Evolutionary conservation across 2,329 filamentous ascomycete genomes (phyloP).

Genomic region (Sporothrix brunneoviolacea): DNA sequence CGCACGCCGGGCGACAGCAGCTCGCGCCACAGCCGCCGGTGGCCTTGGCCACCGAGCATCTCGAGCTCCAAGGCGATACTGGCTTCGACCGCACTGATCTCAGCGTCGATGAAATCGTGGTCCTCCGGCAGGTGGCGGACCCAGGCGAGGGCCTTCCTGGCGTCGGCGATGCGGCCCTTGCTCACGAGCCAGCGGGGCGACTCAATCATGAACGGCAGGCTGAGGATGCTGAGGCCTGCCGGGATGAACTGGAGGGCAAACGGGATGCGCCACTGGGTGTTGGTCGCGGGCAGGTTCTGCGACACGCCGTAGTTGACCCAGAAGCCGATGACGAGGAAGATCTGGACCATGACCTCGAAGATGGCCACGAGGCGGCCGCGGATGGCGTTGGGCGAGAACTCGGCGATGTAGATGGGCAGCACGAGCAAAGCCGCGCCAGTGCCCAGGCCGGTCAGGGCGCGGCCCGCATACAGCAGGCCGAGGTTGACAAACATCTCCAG

Average conservation of each 20-base stretch:
- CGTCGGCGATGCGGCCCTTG: constrained; percentile 33
- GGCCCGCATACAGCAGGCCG: constrained; percentile 43
- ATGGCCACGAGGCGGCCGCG: constrained; percentile 52
- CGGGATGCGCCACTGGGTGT: constrained; percentile 39
- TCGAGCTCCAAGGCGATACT: constrained; percentile 9
- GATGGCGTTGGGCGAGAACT: constrained; percentile 52
- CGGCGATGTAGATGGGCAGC: constrained; percentile 58
- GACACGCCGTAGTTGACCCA: constrained; percentile 40
- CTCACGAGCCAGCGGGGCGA: constrained; percentile 38
- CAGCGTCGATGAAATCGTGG: constrained; percentile 32
- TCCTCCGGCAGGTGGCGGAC: constrained; percentile 28
- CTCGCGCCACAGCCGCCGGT: constrained; percentile 23
- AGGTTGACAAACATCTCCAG: constrained; percentile 37
- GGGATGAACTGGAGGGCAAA: constrained; percentile 42
- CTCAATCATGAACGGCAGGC: constrained; percentile 38
- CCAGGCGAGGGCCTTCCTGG: constrained; percentile 32
- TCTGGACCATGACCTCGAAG: constrained; percentile 47
- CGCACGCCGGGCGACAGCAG: constrained; percentile 1
- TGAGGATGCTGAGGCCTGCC: constrained; percentile 34
- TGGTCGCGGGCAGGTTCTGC: constrained; percentile 29
- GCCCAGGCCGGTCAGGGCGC: constrained; percentile 51
- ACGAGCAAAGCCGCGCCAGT: constrained; percentile 52
- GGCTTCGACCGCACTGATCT: constrained; percentile 39
- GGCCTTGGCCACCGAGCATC: background rate
- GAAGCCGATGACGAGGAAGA: constrained; percentile 46